A percentile compares a stretch with the other conserved stretches of the same genome.
phyloP scores from a whole-genome alignment of 2,329 filamentous ascomycete genomes.

The Sarocladiaceae sp. region DNA sequence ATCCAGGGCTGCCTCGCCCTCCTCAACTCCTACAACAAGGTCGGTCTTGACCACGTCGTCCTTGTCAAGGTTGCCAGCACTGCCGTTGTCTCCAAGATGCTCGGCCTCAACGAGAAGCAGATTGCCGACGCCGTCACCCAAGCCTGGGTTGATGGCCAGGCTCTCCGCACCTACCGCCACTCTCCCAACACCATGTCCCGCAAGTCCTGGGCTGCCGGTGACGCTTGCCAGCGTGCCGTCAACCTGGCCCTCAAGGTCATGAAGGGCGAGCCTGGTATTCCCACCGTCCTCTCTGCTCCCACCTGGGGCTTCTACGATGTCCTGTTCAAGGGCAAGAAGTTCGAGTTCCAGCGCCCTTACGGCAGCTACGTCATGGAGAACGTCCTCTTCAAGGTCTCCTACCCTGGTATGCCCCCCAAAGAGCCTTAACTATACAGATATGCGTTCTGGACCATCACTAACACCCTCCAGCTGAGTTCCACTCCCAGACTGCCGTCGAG shows the following conservation, averaged over 20 bases:
- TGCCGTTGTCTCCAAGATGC: constrained; percentile 91
- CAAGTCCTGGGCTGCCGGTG: constrained; percentile 98
- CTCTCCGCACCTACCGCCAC: constrained; percentile 94
- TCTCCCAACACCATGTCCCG: constrained; percentile 98
- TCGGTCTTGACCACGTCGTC: constrained; percentile 95
- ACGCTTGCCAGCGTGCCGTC: constrained; percentile 93
- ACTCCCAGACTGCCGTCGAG: constrained; percentile 97
- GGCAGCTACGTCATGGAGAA: constrained; percentile 99
- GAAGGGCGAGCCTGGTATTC: constrained; percentile 86
- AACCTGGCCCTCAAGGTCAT: constrained; percentile 87
- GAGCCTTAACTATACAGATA: background rate
- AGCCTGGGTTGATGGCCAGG: constrained; percentile 96
- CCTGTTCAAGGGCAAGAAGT: constrained; percentile 92
- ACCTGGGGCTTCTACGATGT: constrained; percentile 99
- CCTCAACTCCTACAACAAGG: constrained; percentile 98
- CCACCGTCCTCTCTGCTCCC: constrained; percentile 87
- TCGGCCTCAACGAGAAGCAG: constrained; percentile 83
- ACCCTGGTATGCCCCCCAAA: constrained; percentile 72
- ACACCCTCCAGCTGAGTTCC: constrained; percentile 69
- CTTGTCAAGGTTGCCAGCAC: constrained; percentile 96
- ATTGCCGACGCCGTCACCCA: constrained; percentile 95
- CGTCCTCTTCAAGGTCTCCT: constrained; percentile 99
- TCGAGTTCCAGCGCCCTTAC: constrained; percentile 93
- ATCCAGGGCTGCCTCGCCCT: constrained; percentile 96
- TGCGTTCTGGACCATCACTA: background rate